Evolutionary conservation across 148 eudicot species (phyloP).

Genomic region (Silene conica): DNA sequence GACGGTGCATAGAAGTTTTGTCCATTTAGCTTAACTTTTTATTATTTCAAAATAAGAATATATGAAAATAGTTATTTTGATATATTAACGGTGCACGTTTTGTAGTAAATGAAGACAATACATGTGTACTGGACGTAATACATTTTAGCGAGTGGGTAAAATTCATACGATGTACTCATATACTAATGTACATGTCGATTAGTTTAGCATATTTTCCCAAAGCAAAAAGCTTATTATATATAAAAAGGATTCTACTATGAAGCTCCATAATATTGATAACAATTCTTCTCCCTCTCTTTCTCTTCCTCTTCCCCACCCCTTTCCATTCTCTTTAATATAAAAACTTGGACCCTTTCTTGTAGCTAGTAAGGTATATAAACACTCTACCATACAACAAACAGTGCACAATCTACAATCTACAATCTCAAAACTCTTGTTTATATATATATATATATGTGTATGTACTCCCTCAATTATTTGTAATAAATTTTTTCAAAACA

Average conservation of each 20-base stretch:
- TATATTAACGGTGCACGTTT: neutral
- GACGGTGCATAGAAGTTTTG: too few relatives aligned
- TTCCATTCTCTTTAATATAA: conserved; percentile 11
- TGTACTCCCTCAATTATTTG: conserved; percentile 12
- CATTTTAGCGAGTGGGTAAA: neutral
- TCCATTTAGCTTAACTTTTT: too few relatives aligned
- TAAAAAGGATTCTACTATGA: conserved; percentile 25
- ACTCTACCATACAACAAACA: conserved; percentile 31
- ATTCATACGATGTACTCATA: neutral
- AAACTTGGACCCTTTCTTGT: neutral
- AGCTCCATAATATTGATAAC: conserved; percentile 27
- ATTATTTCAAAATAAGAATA: too few relatives aligned
- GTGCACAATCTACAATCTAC: conserved; percentile 27
- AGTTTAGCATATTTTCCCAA: conserved; percentile 17
- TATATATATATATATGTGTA: neutral
- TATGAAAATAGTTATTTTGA: too few relatives aligned
- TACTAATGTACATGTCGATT: neutral
- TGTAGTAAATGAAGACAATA: too few relatives aligned
- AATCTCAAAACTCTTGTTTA: conserved; percentile 3
- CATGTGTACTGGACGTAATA: neutral
- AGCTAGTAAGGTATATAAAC: conserved; percentile 53
- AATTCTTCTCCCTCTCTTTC: conserved; percentile 22
- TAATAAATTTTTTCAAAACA: neutral
- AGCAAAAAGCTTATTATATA: conserved; percentile 18
- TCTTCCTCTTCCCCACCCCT: neutral